Conservation (phyloP, 257 asterid species). For the Petunia axillaris region DNA sequence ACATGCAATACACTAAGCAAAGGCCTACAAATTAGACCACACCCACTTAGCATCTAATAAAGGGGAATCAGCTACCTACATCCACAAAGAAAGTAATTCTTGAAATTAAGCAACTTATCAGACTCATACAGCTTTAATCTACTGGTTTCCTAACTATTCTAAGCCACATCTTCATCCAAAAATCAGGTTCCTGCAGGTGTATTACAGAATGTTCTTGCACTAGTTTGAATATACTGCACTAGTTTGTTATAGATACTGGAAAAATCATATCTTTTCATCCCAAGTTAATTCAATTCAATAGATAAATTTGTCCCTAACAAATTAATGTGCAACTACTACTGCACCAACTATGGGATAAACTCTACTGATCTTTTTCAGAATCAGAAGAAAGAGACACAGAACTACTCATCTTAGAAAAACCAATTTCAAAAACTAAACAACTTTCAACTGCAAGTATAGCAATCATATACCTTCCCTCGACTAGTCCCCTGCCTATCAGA, state of each 20-base stretch:
- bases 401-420: not conserved
- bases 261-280: no score
- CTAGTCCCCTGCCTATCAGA: not conserved
- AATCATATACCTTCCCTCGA: not conserved
- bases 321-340: slow-evolving; percentile 2
- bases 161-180: not conserved
- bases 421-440: not conserved
- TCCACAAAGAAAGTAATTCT: no score
- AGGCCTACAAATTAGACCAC: not conserved
- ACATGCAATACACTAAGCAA: not conserved
- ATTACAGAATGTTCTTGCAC: not conserved
- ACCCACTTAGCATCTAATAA: no score
- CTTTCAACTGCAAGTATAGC: not conserved
- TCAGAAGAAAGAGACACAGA: not conserved
- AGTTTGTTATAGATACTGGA: not conserved
- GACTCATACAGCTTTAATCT: not conserved
- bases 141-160: not conserved
- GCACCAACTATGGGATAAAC: not conserved
- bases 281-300: not conserved
- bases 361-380: not conserved
- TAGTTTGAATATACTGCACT: not conserved
- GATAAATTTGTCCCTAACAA: not conserved
- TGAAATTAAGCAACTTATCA: not conserved
- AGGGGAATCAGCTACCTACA: not conserved
- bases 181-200: not conserved